A percentile compares a stretch with the other conserved stretches of the same genome.
Conservation (phyloP, 306 rosid genomes). For the Corylus avellana region DNA sequence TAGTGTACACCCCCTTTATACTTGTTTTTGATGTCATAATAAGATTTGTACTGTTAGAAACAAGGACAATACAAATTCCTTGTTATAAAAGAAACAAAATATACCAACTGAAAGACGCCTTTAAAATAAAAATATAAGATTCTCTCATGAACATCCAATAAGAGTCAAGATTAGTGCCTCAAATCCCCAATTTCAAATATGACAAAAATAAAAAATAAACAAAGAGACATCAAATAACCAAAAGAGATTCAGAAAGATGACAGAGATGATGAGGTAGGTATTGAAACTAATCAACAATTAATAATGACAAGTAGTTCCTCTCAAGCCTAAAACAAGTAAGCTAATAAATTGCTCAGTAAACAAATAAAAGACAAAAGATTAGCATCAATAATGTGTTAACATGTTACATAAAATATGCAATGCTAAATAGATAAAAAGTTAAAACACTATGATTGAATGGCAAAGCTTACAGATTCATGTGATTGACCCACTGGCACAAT, state of each 20-base stretch:
- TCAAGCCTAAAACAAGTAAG: neutral
- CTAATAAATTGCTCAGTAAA: neutral
- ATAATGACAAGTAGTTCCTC: neutral
- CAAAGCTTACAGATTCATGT: conserved; percentile 54
- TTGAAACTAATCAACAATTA: neutral
- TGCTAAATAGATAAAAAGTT: conserved; percentile 17
- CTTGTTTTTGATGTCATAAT: neutral
- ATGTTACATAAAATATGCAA: conserved; percentile 10
- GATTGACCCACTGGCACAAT: conserved; percentile 63
- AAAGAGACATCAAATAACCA: neutral
- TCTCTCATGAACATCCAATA: neutral
- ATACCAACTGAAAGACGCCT: neutral
- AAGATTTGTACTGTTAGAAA: neutral
- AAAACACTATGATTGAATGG: conserved; percentile 6
- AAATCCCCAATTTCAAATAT: neutral
- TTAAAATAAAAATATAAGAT: neutral
- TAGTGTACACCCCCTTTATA: no score
- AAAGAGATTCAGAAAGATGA: neutral
- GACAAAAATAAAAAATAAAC: neutral
- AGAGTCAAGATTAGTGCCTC: neutral
- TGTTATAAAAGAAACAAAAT: neutral
- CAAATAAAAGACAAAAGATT: conserved; percentile 17
- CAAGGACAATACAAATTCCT: neutral
- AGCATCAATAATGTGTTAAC: conserved; percentile 18
- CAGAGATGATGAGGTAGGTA: neutral